Percentiles rank a stretch among this genome's conserved stretches.
Conservation (phyloP, 768 basidiomycete species). For the Suillus lakei region DNA sequence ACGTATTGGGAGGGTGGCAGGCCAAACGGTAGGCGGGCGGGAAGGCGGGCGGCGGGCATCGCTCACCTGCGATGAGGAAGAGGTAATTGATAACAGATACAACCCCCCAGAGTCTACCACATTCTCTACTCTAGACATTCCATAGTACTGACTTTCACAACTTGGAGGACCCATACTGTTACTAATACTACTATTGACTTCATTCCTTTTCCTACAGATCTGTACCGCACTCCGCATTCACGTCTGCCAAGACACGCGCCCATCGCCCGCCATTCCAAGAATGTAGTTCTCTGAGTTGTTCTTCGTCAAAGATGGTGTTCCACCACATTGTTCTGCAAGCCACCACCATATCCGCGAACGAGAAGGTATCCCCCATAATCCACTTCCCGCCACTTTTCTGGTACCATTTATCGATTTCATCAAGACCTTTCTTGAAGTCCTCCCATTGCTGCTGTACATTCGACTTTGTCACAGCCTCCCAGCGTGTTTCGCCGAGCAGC, state of each 20-base stretch:
- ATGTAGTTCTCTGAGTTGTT: conserved; percentile 4
- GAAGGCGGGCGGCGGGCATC: too few relatives aligned
- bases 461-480: background rate
- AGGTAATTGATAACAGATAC: too few relatives aligned
- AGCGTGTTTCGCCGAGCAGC: background rate
- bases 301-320: conserved; percentile 7
- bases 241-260: background rate
- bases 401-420: conserved; percentile 8
- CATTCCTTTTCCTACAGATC: background rate
- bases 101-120: too few relatives aligned
- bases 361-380: conserved; percentile 10
- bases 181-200: background rate
- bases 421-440: conserved; percentile 6
- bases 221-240: conserved; percentile 5
- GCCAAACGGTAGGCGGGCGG: too few relatives aligned
- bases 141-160: too few relatives aligned
- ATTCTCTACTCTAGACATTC: too few relatives aligned
- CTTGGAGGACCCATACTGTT: too few relatives aligned
- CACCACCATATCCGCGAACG: conserved; percentile 9
- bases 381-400: conserved; percentile 12
- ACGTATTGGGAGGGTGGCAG: too few relatives aligned
- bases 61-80: too few relatives aligned
- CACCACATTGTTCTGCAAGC: conserved; percentile 10
- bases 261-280: conserved; percentile 14
- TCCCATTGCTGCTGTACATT: conserved; percentile 1